Evolutionary conservation across 2,329 filamentous ascomycete species (phyloP).

Genomic region (Fusarium guadeloupense): DNA sequence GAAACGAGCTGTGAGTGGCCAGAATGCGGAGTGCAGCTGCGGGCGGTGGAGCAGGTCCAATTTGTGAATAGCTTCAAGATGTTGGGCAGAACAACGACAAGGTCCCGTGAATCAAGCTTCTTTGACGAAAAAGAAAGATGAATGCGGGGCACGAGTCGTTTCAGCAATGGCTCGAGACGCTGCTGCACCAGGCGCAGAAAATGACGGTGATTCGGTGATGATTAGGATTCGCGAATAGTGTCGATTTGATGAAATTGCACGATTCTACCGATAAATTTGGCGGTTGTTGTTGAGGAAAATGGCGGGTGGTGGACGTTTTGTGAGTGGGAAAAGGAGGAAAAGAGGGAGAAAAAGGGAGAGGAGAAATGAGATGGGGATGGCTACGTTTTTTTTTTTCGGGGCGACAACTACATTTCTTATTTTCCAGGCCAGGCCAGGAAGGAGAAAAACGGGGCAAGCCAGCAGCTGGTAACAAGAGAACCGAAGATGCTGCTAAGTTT

Average conservation of each 20-base stretch:
- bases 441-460: constrained; percentile 59
- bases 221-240: constrained; percentile 46
- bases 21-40: constrained; percentile 34
- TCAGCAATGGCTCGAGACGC: constrained; percentile 41
- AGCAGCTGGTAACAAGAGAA: no score
- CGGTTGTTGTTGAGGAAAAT: constrained; percentile 50
- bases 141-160: constrained; percentile 38
- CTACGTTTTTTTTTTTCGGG: constrained; percentile 59
- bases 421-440: constrained; percentile 52
- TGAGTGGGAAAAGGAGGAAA: constrained; percentile 35
- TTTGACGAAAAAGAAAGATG: constrained; percentile 32
- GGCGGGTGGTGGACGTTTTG: constrained; percentile 42
- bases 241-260: constrained; percentile 55
- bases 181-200: constrained; percentile 46
- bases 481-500: constrained; percentile 32
- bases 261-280: constrained; percentile 42
- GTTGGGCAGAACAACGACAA: constrained; percentile 34
- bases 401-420: constrained; percentile 55
- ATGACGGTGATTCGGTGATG: constrained; percentile 51
- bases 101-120: constrained; percentile 8
- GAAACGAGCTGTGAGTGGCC: constrained; percentile 41
- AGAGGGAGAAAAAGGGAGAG: constrained; percentile 38
- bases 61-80: constrained; percentile 55
- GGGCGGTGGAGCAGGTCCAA: constrained; percentile 38
- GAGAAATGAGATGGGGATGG: constrained; percentile 57